Conservation (phyloP, 371 early-diverging fungal species). For the Rhizomucor miehei region DNA sequence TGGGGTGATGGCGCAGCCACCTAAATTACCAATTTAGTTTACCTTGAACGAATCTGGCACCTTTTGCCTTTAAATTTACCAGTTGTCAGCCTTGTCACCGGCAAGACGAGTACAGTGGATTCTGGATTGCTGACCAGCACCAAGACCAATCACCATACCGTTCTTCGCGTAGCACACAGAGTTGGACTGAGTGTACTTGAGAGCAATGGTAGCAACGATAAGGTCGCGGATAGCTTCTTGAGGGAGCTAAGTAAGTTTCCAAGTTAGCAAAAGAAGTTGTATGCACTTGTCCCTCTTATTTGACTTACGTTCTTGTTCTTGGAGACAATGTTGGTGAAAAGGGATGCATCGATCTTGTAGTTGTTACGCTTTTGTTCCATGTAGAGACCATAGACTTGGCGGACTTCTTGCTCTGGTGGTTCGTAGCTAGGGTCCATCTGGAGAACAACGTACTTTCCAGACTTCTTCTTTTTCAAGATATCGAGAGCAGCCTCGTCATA, state of each 20-base stretch:
- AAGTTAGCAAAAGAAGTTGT: neutral
- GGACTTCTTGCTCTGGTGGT: conserved; percentile 79
- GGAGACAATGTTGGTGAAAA: conserved; percentile 86
- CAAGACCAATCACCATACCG: conserved; percentile 97
- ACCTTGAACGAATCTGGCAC: neutral
- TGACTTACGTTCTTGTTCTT: conserved; percentile 63
- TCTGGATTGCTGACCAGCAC: conserved; percentile 97
- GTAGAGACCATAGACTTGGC: conserved; percentile 92
- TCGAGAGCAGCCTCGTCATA: conserved; percentile 88
- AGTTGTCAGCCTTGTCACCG: conserved; percentile 98
- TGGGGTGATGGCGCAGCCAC: conserved; percentile 95
- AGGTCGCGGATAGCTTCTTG: conserved; percentile 77
- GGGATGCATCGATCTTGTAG: conserved; percentile 62
- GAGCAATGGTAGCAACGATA: conserved; percentile 94
- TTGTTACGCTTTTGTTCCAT: conserved; percentile 92
- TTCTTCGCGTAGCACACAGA: conserved; percentile 97
- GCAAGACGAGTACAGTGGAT: conserved; percentile 98
- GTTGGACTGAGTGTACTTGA: conserved; percentile 98
- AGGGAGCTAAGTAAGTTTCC: conserved; percentile 49
- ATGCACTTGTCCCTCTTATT: neutral
- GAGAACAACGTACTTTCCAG: conserved; percentile 94
- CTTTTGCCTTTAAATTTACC: conserved; percentile 31
- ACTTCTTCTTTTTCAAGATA: conserved; percentile 91
- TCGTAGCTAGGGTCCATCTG: conserved; percentile 90
- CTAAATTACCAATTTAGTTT: neutral